A percentile compares a stretch with the other conserved stretches of the same genome.
Evolutionary conservation across 2,329 filamentous ascomycete species (phyloP).

Genomic region (Ceratocystis variospora): DNA sequence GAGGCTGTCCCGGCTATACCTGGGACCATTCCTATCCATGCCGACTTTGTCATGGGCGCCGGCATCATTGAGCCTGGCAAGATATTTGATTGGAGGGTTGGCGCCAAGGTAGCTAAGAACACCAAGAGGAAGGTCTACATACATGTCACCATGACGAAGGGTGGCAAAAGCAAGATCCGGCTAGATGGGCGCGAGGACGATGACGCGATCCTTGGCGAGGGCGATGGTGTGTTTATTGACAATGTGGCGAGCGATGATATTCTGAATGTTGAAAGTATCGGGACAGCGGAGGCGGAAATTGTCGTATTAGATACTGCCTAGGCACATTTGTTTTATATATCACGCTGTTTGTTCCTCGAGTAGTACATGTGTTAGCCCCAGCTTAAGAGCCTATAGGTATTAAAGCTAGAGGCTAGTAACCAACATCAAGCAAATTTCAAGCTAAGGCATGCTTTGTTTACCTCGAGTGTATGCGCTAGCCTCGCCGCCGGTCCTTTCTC

Average conservation of each 20-base stretch:
- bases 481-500: not conserved
- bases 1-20: conserved; percentile 46
- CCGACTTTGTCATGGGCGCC: conserved; percentile 72
- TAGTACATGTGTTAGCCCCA: no score
- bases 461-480: no score
- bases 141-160: conserved; percentile 68
- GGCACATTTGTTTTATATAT: conserved; percentile 8
- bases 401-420: no score
- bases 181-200: conserved; percentile 52
- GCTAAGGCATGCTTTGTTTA: no score
- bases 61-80: conserved; percentile 53
- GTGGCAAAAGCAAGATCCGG: conserved; percentile 57
- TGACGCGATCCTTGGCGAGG: conserved; percentile 48
- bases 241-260: conserved; percentile 49
- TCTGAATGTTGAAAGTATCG: conserved; percentile 51
- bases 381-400: no score
- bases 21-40: conserved; percentile 68
- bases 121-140: conserved; percentile 61
- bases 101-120: conserved; percentile 39
- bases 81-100: conserved; percentile 59
- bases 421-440: no score
- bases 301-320: conserved; percentile 51
- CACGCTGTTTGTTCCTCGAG: not conserved
- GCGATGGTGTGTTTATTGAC: conserved; percentile 68
- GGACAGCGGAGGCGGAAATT: conserved; percentile 56